Evolutionary conservation across 2,329 filamentous ascomycete genomes (phyloP), one percentile per base, ranked within the genome.

Genomic region (Trematosphaeria pertusa): DNA sequence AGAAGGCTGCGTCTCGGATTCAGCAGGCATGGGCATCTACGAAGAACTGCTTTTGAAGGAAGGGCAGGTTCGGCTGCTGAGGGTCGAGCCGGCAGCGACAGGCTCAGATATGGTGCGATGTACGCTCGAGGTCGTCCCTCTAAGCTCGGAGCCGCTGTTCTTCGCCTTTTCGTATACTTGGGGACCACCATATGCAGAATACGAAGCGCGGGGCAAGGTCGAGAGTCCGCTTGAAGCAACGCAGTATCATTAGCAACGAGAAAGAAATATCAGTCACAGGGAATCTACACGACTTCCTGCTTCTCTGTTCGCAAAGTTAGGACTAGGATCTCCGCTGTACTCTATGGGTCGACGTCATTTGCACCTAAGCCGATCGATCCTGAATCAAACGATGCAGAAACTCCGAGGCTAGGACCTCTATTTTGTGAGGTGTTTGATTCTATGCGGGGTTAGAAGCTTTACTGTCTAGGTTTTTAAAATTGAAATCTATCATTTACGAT

Each of bases 161-260:
- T 22, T 30, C 6, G 58, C 56, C 3, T 32, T 59, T 1, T 62
- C 58, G 1, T 59, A 61, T n/a, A 58, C 54, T 1, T 62, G 52
- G 56, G 56, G 54, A 3, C 19, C 39, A 11, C 48, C 47, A 1
- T 39, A 37, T 42, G 11, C n/a, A 2, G 12, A 41, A 11, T 43
- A 38, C 15, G 12, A 46, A 10, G 18, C 15, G n/a, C 4, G 17
- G 10, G 36, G 31, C 1, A 34, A 20, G 17, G 10, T 6, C 28
- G n/a, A 34, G 15, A 28, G 32, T 5, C 18, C 26, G n/a, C n/a
- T n/a, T n/a, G n/a, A n/a, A n/a, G n/a, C n/a, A n/a, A n/a, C 37
- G 30, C 9, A n/a, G 10, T n/a, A 43, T 59, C 3, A 5, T 38
- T 1, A 54, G 55, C 40, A 59, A 61, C 28, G 38, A 41, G 1